Evolutionary conservation across 495 filamentous ascomycete genomes (phyloP).

Genomic region (Haplographium delicatum): DNA sequence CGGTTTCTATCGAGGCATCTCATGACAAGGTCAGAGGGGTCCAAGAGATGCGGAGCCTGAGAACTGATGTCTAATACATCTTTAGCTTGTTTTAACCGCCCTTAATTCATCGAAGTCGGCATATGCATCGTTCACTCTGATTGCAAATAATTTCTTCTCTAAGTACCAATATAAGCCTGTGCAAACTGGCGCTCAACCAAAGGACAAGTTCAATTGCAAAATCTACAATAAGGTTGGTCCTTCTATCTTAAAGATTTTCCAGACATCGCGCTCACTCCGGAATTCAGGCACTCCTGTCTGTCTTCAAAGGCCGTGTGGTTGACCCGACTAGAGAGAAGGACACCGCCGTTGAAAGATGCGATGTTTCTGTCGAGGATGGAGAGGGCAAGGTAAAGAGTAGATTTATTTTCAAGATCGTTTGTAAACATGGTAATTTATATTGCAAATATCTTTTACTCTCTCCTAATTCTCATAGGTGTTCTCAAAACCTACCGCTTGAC

Average conservation of each 20-base stretch:
- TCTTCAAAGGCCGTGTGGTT: slow-evolving; percentile 60
- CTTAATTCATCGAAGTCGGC: slow-evolving; percentile 92
- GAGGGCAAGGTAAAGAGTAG: slow-evolving; percentile 67
- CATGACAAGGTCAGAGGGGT: slow-evolving; percentile 55
- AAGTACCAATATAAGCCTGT: slow-evolving; percentile 59
- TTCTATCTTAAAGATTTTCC: background rate
- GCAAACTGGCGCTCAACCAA: slow-evolving; percentile 19
- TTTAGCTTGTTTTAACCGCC: slow-evolving; percentile 71
- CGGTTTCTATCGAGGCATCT: slow-evolving; percentile 78
- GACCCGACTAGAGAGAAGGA: slow-evolving; percentile 59
- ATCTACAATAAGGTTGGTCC: slow-evolving; percentile 60
- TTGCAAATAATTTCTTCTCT: slow-evolving; percentile 72
- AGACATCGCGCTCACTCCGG: background rate
- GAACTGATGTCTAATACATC: slow-evolving; percentile 10
- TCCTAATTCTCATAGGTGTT: slow-evolving; percentile 51
- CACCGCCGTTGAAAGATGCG: slow-evolving; percentile 78
- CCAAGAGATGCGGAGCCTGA: background rate
- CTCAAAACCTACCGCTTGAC: slow-evolving; percentile 88
- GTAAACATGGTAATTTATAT: slow-evolving; percentile 55
- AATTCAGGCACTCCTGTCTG: slow-evolving; percentile 61
- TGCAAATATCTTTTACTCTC: background rate
- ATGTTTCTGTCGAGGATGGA: slow-evolving; percentile 75
- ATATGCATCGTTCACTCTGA: slow-evolving; percentile 76
- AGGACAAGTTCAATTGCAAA: slow-evolving; percentile 65
- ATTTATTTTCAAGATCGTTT: slow-evolving; percentile 75